Evolutionary conservation across 768 basidiomycete species (phyloP).

Genomic region (Suillus decipiens): DNA sequence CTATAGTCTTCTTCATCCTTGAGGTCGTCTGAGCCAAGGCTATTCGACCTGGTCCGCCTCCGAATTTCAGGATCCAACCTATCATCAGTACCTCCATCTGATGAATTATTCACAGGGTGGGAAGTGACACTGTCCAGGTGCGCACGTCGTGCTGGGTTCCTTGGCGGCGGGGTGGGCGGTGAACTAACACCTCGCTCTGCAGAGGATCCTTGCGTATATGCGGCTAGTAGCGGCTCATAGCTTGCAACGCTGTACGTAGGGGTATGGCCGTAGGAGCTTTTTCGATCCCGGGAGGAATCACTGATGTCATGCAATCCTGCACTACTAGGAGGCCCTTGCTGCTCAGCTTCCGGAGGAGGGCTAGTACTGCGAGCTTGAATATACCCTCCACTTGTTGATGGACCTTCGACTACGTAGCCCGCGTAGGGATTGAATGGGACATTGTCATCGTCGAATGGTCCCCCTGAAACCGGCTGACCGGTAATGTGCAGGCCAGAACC

Average conservation of each 20-base stretch:
- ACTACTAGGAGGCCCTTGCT: conserved; percentile 14
- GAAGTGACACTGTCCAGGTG: conserved; percentile 8
- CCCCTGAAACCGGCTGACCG: conserved; percentile 39
- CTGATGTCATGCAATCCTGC: conserved; percentile 24
- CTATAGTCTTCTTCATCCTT: conserved; percentile 60
- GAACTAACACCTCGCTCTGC: conserved; percentile 21
- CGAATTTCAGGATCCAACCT: conserved; percentile 25
- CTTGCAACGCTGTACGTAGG: conserved; percentile 56
- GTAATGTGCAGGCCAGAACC: conserved; percentile 21
- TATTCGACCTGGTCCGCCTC: conserved; percentile 23
- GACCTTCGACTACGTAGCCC: conserved; percentile 36
- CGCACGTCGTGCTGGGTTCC: conserved; percentile 26
- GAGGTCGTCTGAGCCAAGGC: conserved; percentile 23
- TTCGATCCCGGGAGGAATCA: conserved; percentile 30
- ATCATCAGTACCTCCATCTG: conserved; percentile 29
- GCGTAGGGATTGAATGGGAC: conserved; percentile 53
- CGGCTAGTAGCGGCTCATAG: conserved; percentile 59
- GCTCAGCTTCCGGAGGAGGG: conserved; percentile 40
- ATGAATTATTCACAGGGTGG: conserved; percentile 13
- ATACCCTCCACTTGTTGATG: conserved; percentile 39
- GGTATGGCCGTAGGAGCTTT: conserved; percentile 41
- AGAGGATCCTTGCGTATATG: conserved; percentile 35
- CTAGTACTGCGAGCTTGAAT: conserved; percentile 47
- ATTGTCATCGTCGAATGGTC: conserved; percentile 20
- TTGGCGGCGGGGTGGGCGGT: conserved; percentile 29